phyloP scores from a whole-genome alignment of 106 monocot species.

The Allium sativum region DNA sequence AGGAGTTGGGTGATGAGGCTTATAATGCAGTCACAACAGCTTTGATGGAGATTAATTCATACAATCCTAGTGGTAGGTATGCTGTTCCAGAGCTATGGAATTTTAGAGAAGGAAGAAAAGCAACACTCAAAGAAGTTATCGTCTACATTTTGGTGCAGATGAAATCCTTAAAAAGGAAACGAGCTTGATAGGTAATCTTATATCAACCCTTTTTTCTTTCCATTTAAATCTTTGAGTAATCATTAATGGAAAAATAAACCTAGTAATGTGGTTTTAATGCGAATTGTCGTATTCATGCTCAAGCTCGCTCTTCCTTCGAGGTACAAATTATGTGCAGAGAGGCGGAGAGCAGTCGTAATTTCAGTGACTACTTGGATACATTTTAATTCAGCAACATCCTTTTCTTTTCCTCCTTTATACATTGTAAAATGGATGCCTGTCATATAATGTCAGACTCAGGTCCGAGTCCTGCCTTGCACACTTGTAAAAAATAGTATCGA shows the following conservation, averaged over 20 bases:
- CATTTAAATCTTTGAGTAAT: not conserved
- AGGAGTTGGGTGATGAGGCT: constrained; percentile 19
- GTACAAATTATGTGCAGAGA: no score
- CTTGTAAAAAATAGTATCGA: no score
- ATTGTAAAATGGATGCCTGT: no score
- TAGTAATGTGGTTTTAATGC: not conserved
- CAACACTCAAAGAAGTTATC: constrained; percentile 22
- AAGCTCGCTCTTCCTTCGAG: not conserved
- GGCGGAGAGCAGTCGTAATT: no score
- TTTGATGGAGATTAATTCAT: constrained; percentile 24
- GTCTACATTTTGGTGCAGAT: constrained; percentile 21
- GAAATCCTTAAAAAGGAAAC: constrained; percentile 16
- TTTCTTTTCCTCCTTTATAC: no score
- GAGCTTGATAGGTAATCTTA: constrained; percentile 3
- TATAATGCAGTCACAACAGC: constrained; percentile 17
- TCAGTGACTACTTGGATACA: no score
- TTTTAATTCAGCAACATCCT: no score
- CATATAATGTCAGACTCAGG: no score
- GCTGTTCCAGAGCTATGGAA: constrained; percentile 27
- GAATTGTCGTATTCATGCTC: not conserved
- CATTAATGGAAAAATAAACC: not conserved
- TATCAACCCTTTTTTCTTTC: no score
- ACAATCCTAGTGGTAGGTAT: constrained; percentile 28
- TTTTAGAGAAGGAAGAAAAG: constrained; percentile 21
- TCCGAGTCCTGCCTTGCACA: no score